These are phyloP conservation scores for Lactarius pseudohatsudake DNA, from an alignment of 768 basidiomycete species.

Conservation along the genomic window DNA sequence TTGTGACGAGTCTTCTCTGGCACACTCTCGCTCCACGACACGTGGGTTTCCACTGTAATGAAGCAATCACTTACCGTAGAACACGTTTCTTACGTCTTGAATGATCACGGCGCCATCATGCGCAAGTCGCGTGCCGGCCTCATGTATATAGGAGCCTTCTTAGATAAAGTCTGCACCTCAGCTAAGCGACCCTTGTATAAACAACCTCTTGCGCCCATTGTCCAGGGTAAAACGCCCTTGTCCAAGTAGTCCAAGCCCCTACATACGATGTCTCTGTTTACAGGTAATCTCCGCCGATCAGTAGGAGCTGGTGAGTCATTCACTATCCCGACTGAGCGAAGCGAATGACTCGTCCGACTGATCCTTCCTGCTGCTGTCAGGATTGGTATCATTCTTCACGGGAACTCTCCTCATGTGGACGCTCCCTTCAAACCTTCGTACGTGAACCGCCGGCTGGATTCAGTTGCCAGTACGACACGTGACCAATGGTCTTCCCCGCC, in stretches of 20 bases:
- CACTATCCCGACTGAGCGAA: background rate
- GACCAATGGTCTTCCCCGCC: background rate
- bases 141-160: slow-evolving; percentile 12
- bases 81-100: slow-evolving; percentile 24
- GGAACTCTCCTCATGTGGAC: slow-evolving; percentile 24
- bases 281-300: slow-evolving; percentile 28
- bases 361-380: slow-evolving; percentile 1
- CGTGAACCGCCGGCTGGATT: slow-evolving; percentile 20
- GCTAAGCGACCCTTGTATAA: background rate
- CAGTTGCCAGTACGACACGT: slow-evolving; percentile 14
- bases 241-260: background rate
- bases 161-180: slow-evolving; percentile 14
- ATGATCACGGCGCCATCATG: slow-evolving; percentile 17
- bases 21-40: background rate
- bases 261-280: slow-evolving; percentile 26
- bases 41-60: slow-evolving; percentile 6
- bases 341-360: background rate
- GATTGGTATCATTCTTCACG: slow-evolving; percentile 19
- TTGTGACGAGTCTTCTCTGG: slow-evolving; percentile 13
- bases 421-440: slow-evolving; percentile 48
- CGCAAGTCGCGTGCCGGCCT: slow-evolving; percentile 24
- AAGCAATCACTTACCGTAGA: slow-evolving; percentile 23
- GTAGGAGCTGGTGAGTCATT: slow-evolving; percentile 24
- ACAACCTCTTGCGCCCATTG: slow-evolving; percentile 11
- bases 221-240: background rate